These are phyloP conservation scores for Microsporum canis DNA, from an alignment of 2,329 filamentous ascomycete genomes.

Conservation along the genomic window DNA sequence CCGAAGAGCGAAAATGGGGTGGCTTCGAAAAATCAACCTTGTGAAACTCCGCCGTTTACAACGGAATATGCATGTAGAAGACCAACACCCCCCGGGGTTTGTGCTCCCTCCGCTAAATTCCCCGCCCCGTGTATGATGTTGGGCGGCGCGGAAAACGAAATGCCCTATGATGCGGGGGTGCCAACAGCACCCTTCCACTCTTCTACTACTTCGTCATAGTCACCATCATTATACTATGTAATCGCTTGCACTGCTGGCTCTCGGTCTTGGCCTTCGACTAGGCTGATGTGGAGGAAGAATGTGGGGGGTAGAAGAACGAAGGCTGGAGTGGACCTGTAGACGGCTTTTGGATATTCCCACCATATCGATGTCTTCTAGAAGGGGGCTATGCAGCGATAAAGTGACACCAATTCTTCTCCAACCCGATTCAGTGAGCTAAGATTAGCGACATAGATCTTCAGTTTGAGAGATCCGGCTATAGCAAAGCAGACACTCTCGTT, in stretches of 20 bases:
- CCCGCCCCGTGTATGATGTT: constrained; percentile 60
- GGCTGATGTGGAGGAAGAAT: not conserved
- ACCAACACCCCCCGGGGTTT: constrained; percentile 56
- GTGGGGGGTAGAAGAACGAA: not conserved
- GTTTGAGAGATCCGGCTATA: constrained; percentile 52
- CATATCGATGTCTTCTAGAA: constrained; percentile 66
- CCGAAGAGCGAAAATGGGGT: constrained; percentile 30
- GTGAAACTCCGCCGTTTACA: not conserved
- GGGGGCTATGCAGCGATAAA: constrained; percentile 58
- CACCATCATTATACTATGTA: not conserved
- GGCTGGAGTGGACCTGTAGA: not conserved
- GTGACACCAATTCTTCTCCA: constrained; percentile 52
- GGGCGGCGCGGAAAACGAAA: constrained; percentile 56
- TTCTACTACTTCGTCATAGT: constrained; percentile 5
- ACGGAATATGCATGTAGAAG: constrained; percentile 50
- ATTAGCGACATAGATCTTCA: constrained; percentile 55
- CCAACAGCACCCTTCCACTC: constrained; percentile 11
- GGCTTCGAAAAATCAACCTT: not conserved
- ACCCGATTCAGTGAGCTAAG: constrained; percentile 51
- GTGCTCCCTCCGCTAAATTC: constrained; percentile 62
- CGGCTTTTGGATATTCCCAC: constrained; percentile 53
- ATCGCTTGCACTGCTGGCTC: not conserved
- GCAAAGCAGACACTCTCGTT: constrained; percentile 56
- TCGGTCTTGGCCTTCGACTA: not conserved
- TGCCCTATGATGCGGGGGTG: constrained; percentile 23